Base-by-base conservation (phyloP, 495 filamentous ascomycete species). In the Wilcoxina mikolae region DNA sequence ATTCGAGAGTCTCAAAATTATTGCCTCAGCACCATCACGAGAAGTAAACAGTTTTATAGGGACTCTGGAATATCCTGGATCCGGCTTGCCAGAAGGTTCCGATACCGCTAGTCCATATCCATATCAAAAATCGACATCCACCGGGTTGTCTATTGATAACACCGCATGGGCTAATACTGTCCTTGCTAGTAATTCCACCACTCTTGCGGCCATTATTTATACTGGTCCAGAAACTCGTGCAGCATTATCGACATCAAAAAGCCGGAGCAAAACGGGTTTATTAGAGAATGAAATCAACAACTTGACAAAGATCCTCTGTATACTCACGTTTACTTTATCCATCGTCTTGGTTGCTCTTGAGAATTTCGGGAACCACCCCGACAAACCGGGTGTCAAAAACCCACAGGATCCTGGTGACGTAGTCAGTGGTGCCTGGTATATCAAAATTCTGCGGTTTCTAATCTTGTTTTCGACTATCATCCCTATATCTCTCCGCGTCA, bases 381-480 rank as follows among this genome's bases (percentile, higher is more conserved):
- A 71, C 3, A 74, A 73, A 55, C 69, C 73, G 28, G 50, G 29
- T 1, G 51, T 49, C 18, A 74, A 74, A 49, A 70, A 76, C 52
- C 74, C 77, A 55, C 62, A 67, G 38, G 18, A 26, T 0, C 31
- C 48, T 12, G 49, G 48, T n/a, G 54, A 49, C 20, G 53, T 48
- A 2, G 25, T 54, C 0, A 44, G 49, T 1, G 59, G 59, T 3
- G 29, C 38, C 0, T 99, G 93, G 93, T 96, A 95, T 66, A 76
- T 96, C 47, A 84, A 91, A 46, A 93, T 96, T 58, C 87, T 91
- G 76, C 81, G 87, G 35, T 99, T 95, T 68, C 70, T 99, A 48
- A 91, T 99, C 54, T 74, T 99, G n/a, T 99, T 95, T 73, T 95
- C 89, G 5, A 95, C 89, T 1, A 96, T 99, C 65, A 91, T 99